phyloP scores from a whole-genome alignment of 2,329 filamentous ascomycete genomes.

The Rhynchosporium secalis region DNA sequence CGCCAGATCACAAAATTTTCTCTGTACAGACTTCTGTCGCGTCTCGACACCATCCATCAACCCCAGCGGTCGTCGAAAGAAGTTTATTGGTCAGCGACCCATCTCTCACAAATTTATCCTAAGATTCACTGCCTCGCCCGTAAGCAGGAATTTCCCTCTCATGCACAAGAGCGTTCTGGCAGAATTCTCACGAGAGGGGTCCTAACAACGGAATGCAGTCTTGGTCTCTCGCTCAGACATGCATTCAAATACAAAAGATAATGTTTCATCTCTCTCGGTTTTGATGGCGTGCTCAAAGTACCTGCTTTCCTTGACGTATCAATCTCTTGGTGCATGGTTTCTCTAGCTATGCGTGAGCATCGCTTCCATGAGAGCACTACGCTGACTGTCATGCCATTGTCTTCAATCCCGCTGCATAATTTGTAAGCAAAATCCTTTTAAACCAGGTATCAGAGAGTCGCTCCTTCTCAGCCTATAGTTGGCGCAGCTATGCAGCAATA shows the following conservation, averaged over 20 bases:
- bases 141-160: conserved; percentile 44
- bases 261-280: conserved; percentile 31
- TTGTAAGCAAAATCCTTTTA: conserved; percentile 27
- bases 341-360: conserved; percentile 28
- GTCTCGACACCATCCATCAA: conserved; percentile 45
- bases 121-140: conserved; percentile 42
- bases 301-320: conserved; percentile 23
- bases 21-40: conserved; percentile 51
- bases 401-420: conserved; percentile 44
- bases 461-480: conserved; percentile 14
- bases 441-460: conserved; percentile 21
- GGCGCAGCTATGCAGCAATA: conserved; percentile 19
- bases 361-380: conserved; percentile 26
- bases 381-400: conserved; percentile 48
- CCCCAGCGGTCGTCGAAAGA: conserved; percentile 45
- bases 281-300: conserved; percentile 15
- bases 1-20: conserved; percentile 52
- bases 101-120: neutral
- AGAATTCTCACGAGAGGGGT: conserved; percentile 48
- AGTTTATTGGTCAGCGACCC: neutral
- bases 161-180: conserved; percentile 29
- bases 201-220: conserved; percentile 48
- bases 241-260: conserved; percentile 48
- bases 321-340: conserved; percentile 39
- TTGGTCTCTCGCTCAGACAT: conserved; percentile 49